Conservation (phyloP, 108 stramenopile genomes). For the Cyclotella kingstonii region DNA sequence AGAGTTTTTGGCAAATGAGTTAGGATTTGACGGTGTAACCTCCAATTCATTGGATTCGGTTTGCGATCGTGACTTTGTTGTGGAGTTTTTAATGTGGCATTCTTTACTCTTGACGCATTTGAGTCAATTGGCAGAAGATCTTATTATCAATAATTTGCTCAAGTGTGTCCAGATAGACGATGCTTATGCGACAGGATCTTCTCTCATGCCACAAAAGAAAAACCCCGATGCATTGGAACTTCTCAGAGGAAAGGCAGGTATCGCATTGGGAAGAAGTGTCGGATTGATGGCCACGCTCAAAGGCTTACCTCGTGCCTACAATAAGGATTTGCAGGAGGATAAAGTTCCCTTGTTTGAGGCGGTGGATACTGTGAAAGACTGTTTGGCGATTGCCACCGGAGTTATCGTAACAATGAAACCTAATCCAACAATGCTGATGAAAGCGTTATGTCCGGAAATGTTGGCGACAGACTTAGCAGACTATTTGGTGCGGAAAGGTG, state of each 20-base stretch:
- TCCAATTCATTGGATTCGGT: slow-evolving; percentile 95
- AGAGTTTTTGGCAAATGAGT: slow-evolving; percentile 84
- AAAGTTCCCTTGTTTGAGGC: slow-evolving; percentile 97
- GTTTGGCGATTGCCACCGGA: slow-evolving; percentile 94
- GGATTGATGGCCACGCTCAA: slow-evolving; percentile 94
- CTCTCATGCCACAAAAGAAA: slow-evolving; percentile 99
- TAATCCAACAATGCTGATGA: slow-evolving; percentile 81
- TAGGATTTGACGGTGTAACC: slow-evolving; percentile 93
- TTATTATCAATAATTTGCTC: slow-evolving; percentile 95
- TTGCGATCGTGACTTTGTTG: slow-evolving; percentile 98
- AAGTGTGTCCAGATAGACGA: slow-evolving; percentile 92
- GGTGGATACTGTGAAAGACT: slow-evolving; percentile 93
- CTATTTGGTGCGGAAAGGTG: slow-evolving; percentile 97
- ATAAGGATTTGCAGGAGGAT: slow-evolving; percentile 99
- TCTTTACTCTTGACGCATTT: slow-evolving; percentile 88
- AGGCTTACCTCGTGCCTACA: slow-evolving; percentile 98
- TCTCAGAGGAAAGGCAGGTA: slow-evolving; percentile 96
- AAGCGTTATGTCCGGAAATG: slow-evolving; percentile 96
- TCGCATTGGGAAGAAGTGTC: slow-evolving; percentile 88
- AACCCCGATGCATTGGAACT: slow-evolving; percentile 99
- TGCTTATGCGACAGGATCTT: slow-evolving; percentile 97
- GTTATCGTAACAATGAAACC: slow-evolving; percentile 95
- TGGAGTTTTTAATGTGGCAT: slow-evolving; percentile 98
- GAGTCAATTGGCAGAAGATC: slow-evolving; percentile 97
- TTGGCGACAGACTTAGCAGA: slow-evolving; percentile 99